Evolutionary conservation across 305 asterid genomes (phyloP).

Genomic region (Solanum hybrid): DNA sequence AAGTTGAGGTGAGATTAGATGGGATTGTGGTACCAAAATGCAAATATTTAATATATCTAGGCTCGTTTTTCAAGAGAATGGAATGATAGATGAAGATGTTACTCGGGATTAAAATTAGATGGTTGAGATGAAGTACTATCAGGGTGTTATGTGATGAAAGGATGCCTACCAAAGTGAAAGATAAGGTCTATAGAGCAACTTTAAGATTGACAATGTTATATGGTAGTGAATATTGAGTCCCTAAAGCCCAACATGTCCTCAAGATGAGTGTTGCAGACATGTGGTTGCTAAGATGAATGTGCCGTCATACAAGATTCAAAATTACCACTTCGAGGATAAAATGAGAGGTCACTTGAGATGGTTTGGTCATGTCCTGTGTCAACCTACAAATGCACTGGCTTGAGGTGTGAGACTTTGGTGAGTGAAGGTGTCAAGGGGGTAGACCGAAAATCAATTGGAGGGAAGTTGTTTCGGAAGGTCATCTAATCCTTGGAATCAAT

Average conservation of each 20-base stretch:
- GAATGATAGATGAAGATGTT: background rate
- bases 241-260: background rate
- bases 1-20: background rate
- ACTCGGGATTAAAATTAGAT: background rate
- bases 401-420: background rate
- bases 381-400: background rate
- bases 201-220: background rate
- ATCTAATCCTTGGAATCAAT: background rate
- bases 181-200: background rate
- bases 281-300: background rate
- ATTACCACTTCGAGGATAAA: background rate
- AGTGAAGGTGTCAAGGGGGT: background rate
- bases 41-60: background rate
- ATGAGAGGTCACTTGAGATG: background rate
- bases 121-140: background rate
- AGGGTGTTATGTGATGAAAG: background rate
- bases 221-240: background rate
- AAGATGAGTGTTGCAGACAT: background rate
- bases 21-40: background rate
- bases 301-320: background rate
- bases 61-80: background rate
- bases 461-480: background rate
- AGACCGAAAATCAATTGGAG: background rate
- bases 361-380: background rate
- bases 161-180: background rate